Evolutionary conservation across 257 asterid species (phyloP).

Genomic region (Solanum rostratum): DNA sequence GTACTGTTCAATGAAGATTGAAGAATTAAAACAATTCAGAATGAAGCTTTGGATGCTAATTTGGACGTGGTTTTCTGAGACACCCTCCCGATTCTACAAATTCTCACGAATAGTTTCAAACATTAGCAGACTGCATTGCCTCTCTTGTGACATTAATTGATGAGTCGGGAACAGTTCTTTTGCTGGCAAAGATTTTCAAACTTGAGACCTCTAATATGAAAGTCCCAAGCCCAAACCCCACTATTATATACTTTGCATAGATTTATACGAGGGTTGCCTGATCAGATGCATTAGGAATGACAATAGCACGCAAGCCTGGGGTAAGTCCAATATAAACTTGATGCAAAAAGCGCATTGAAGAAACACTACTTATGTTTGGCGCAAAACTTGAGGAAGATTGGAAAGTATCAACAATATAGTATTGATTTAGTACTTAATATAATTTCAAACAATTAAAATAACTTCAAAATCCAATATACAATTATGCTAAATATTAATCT

Average conservation of each 20-base stretch:
- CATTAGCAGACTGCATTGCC: background rate
- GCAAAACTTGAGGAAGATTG: background rate
- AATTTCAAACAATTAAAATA: background rate
- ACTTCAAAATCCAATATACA: background rate
- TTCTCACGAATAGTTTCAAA: background rate
- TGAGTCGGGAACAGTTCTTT: too few relatives aligned
- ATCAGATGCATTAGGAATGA: background rate
- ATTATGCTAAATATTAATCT: background rate
- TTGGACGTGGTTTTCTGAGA: background rate
- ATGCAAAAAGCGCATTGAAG: background rate
- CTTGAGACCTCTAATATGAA: too few relatives aligned
- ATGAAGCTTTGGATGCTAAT: background rate
- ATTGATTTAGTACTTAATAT: background rate
- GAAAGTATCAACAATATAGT: too few relatives aligned
- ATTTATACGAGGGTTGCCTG: background rate
- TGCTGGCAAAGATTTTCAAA: too few relatives aligned
- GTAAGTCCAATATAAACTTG: too few relatives aligned
- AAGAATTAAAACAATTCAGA: background rate
- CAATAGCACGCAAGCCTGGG: too few relatives aligned
- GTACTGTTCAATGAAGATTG: background rate
- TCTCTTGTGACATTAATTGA: background rate
- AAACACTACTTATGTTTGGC: background rate
- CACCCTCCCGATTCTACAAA: background rate
- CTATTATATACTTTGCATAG: background rate
- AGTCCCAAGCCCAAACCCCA: too few relatives aligned